These are phyloP conservation scores for Aspergillus flavus DNA, from an alignment of 2,329 filamentous ascomycete species.

Conservation along the genomic window DNA sequence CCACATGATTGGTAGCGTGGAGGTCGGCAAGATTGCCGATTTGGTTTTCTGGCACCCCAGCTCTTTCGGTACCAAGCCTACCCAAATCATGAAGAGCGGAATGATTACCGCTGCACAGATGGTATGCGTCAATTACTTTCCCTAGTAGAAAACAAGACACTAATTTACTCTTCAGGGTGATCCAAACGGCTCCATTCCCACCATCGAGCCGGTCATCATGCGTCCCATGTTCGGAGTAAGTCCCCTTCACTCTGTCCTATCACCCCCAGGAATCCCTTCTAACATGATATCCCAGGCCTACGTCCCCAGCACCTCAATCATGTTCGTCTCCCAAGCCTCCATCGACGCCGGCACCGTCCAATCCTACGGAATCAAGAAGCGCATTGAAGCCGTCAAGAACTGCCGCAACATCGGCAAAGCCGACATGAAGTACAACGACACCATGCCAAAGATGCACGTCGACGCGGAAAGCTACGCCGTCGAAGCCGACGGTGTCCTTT, in stretches of 20 bases:
- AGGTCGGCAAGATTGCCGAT: conserved; percentile 88
- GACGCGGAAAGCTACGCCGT: conserved; percentile 89
- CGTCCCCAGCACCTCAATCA: conserved; percentile 72
- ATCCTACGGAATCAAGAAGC: conserved; percentile 75
- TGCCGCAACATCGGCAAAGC: conserved; percentile 76
- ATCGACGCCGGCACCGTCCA: conserved; percentile 67
- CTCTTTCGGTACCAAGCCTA: conserved; percentile 86
- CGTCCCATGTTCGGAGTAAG: conserved; percentile 78
- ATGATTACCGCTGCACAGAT: conserved; percentile 82
- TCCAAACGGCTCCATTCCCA: conserved; percentile 82
- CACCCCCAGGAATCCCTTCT: neutral
- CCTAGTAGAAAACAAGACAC: neutral
- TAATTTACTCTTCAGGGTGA: conserved; percentile 60
- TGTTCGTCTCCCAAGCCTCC: conserved; percentile 78
- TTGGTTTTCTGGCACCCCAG: conserved; percentile 83
- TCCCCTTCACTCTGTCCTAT: neutral
- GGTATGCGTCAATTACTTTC: conserved; percentile 53
- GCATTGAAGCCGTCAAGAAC: conserved; percentile 75
- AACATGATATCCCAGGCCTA: conserved; percentile 47
- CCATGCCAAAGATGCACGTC: conserved; percentile 83
- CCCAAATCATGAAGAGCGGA: conserved; percentile 80
- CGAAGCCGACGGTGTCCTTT: conserved; percentile 77
- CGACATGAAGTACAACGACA: conserved; percentile 89
- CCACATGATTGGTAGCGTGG: conserved; percentile 82
- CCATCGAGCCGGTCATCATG: conserved; percentile 79